These are phyloP conservation scores for Candida insectorum DNA, from an alignment of 805 yeast genomes.

Conservation along the genomic window DNA sequence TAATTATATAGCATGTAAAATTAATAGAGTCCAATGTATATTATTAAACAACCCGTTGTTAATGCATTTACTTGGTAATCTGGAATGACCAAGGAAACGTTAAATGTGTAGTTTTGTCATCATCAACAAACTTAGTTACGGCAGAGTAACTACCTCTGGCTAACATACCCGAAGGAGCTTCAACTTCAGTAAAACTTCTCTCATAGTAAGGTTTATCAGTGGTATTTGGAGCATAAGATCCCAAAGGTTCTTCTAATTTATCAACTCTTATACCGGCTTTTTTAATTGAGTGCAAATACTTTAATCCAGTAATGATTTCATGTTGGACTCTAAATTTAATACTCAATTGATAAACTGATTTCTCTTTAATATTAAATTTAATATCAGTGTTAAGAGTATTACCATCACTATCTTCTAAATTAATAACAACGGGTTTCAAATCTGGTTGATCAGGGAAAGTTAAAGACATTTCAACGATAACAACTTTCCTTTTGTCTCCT, in stretches of 20 bases:
- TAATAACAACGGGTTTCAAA: constrained; percentile 58
- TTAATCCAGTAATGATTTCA: constrained; percentile 86
- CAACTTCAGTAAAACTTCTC: constrained; percentile 53
- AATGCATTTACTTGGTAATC: constrained; percentile 60
- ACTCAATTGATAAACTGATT: constrained; percentile 65
- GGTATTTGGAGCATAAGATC: constrained; percentile 89
- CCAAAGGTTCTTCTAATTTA: constrained; percentile 82
- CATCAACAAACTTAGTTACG: constrained; percentile 78
- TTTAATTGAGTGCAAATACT: constrained; percentile 79
- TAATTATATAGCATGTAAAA: no score
- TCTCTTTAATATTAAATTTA: constrained; percentile 76
- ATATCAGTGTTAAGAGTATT: constrained; percentile 57
- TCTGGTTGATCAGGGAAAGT: constrained; percentile 60
- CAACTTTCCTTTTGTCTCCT: constrained; percentile 75
- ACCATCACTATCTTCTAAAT: constrained; percentile 57
- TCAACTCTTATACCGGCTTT: constrained; percentile 87
- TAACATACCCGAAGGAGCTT: constrained; percentile 86
- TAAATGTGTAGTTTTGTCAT: constrained; percentile 73
- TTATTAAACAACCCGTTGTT: no score
- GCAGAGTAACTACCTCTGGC: constrained; percentile 88
- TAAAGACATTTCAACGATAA: constrained; percentile 72
- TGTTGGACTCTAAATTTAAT: constrained; percentile 84
- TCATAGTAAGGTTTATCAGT: constrained; percentile 74
- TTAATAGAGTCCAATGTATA: no score
- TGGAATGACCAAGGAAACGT: constrained; percentile 82